A percentile compares a stretch with the other conserved stretches of the same genome.
Conservation (phyloP, 768 basidiomycete genomes). For the Candolleomyces efflorescens region DNA sequence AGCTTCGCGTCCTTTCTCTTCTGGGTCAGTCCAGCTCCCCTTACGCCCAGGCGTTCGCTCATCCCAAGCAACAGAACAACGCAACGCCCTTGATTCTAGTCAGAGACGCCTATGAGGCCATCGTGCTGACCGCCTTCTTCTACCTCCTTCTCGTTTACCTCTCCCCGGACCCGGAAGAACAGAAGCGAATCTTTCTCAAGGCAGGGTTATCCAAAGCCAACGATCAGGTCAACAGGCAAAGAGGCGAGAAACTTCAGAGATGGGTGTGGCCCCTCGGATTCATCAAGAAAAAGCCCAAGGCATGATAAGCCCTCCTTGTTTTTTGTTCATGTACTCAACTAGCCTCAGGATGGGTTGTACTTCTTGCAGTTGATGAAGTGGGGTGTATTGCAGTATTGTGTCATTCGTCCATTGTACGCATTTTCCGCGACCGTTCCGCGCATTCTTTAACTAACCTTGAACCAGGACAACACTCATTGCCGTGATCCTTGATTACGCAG, state of each 20-base stretch:
- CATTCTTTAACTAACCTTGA: background rate
- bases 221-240: conserved; percentile 38
- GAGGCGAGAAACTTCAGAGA: conserved; percentile 41
- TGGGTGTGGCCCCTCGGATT: conserved; percentile 73
- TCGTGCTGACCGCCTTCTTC: conserved; percentile 74
- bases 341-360: conserved; percentile 53
- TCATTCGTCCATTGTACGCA: conserved; percentile 56
- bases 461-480: conserved; percentile 54
- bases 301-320: conserved; percentile 19
- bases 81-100: conserved; percentile 65
- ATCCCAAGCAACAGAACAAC: conserved; percentile 42
- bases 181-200: conserved; percentile 56
- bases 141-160: conserved; percentile 71
- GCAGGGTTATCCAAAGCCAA: conserved; percentile 54
- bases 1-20: conserved; percentile 67
- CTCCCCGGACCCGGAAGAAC: conserved; percentile 57
- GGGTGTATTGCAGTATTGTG: conserved; percentile 71
- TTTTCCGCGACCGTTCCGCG: background rate
- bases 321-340: conserved; percentile 5
- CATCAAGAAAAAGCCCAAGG: conserved; percentile 58
- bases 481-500: conserved; percentile 56
- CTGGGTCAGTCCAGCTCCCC: conserved; percentile 43
- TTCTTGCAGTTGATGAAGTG: conserved; percentile 76
- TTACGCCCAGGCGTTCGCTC: background rate
- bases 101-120: conserved; percentile 73